These are phyloP conservation scores for Craspedostauros australis DNA, from an alignment of 108 stramenopile species.

Conservation along the genomic window DNA sequence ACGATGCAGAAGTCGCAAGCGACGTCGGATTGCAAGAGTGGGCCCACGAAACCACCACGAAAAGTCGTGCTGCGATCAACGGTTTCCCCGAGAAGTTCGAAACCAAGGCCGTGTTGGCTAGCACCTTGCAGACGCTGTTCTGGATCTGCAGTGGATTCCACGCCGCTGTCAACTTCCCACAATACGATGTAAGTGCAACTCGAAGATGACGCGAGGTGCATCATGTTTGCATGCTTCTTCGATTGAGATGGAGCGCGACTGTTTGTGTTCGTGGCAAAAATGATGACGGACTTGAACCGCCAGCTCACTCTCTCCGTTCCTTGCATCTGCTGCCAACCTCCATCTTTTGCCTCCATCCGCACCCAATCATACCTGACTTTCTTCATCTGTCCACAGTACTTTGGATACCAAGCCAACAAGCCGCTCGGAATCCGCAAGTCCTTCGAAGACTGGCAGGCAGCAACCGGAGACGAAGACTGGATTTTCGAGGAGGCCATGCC, in stretches of 20 bases:
- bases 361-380: too few relatives aligned
- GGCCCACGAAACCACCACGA: constrained; percentile 7
- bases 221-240: too few relatives aligned
- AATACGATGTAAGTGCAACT: constrained; percentile 6
- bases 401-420: constrained; percentile 1
- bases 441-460: not conserved
- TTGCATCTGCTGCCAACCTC: too few relatives aligned
- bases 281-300: too few relatives aligned
- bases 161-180: constrained; percentile 19
- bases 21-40: constrained; percentile 14
- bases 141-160: constrained; percentile 15
- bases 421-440: not conserved
- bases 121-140: constrained; percentile 13
- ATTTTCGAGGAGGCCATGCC: not conserved
- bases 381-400: too few relatives aligned
- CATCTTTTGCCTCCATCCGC: too few relatives aligned
- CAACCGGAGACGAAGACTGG: not conserved
- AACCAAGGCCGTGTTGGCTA: constrained; percentile 2
- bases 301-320: too few relatives aligned
- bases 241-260: too few relatives aligned
- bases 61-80: not conserved
- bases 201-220: too few relatives aligned
- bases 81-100: constrained; percentile 9
- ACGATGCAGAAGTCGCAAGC: not conserved
- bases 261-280: too few relatives aligned